Conservation (phyloP, 2,329 filamentous ascomycete species). For the Trichoderma breve region DNA sequence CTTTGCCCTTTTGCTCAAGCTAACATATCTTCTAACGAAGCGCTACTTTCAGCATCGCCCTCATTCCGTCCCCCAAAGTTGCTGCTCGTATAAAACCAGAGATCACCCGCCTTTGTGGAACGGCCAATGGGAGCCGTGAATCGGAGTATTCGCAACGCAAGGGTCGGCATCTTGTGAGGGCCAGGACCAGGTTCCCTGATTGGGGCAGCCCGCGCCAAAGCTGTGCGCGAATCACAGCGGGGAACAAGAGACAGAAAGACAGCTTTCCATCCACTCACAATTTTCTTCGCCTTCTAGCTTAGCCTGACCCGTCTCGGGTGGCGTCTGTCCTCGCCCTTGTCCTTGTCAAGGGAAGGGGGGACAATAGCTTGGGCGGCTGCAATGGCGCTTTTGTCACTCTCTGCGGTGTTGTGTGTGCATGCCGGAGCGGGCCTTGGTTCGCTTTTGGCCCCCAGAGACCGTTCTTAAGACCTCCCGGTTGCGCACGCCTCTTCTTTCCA, state of each 20-base stretch:
- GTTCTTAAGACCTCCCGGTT: slow-evolving; percentile 3
- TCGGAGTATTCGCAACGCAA: not conserved
- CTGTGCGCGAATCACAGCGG: slow-evolving; percentile 29
- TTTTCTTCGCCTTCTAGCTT: not conserved
- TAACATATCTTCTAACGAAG: not conserved
- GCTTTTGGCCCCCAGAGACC: slow-evolving; percentile 17
- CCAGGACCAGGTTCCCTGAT: slow-evolving; percentile 27
- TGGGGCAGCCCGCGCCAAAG: slow-evolving; percentile 27
- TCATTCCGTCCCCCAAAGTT: not conserved
- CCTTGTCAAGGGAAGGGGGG: slow-evolving; percentile 3
- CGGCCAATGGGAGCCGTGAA: not conserved
- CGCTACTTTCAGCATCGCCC: not conserved
- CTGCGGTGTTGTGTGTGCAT: slow-evolving; percentile 1
- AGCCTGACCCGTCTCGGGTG: slow-evolving; percentile 12
- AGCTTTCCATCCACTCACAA: not conserved
- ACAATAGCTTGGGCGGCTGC: slow-evolving; percentile 27
- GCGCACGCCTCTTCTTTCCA: slow-evolving; percentile 3
- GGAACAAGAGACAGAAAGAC: slow-evolving; percentile 10
- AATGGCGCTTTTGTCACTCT: not conserved
- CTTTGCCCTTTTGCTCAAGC: not conserved
- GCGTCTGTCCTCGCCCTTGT: slow-evolving; percentile 9
- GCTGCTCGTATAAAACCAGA: not conserved
- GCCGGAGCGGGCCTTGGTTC: slow-evolving; percentile 3
- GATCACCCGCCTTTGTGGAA: not conserved
- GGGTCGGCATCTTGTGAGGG: not conserved